A percentile compares a stretch with the other conserved stretches of the same genome.
phyloP scores from a whole-genome alignment of 2,329 filamentous ascomycete genomes.

The Nemania diffusa region DNA sequence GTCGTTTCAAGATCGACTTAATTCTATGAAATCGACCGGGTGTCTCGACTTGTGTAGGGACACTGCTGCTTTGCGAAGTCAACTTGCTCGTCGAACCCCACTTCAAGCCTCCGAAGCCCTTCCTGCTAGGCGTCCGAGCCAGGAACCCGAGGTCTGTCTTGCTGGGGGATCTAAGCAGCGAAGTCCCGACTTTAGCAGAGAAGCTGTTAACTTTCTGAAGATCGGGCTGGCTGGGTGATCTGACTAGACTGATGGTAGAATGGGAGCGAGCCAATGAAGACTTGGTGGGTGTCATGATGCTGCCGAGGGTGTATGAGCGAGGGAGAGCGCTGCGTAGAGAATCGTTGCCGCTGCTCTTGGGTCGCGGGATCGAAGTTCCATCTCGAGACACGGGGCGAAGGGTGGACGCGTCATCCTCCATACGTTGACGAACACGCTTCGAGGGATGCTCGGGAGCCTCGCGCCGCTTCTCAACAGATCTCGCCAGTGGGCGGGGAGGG shows the following conservation, averaged over 20 bases:
- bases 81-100: conserved; percentile 62
- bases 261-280: conserved; percentile 72
- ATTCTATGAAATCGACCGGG: conserved; percentile 65
- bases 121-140: conserved; percentile 50
- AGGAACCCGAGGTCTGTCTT: conserved; percentile 53
- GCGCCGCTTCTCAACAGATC: conserved; percentile 38
- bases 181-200: conserved; percentile 58
- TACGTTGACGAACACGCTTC: conserved; percentile 77
- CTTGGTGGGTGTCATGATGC: conserved; percentile 81
- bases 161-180: conserved; percentile 52
- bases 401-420: conserved; percentile 75
- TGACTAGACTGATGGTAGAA: conserved; percentile 64
- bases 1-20: conserved; percentile 66
- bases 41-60: conserved; percentile 55
- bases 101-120: conserved; percentile 51
- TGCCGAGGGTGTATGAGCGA: conserved; percentile 62
- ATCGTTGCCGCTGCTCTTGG: conserved; percentile 58
- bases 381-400: conserved; percentile 67
- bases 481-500: conserved; percentile 45
- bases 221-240: conserved; percentile 64
- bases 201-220: conserved; percentile 54
- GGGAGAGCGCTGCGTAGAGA: conserved; percentile 48
- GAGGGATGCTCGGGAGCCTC: conserved; percentile 57
- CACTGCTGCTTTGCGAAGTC: conserved; percentile 45
- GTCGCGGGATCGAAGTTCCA: conserved; percentile 59